A percentile compares a stretch with the other conserved stretches of the same genome.
Evolutionary conservation across 163 green algal species (phyloP).

Genomic region (Scenedesmus sp.): DNA sequence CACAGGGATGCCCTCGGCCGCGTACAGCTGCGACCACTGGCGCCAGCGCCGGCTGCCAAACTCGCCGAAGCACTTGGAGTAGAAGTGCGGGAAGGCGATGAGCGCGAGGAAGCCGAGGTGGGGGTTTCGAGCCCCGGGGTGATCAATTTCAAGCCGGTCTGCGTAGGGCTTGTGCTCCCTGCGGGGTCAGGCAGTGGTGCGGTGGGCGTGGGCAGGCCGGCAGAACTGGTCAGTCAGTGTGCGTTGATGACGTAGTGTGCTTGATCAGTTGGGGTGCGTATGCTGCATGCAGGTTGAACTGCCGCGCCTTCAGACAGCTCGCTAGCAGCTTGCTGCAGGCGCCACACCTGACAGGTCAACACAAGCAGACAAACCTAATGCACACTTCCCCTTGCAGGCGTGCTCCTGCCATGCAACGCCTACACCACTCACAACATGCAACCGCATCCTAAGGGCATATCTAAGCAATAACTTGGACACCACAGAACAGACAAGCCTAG

Average conservation of each 20-base stretch:
- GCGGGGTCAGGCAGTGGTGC: not conserved
- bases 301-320: no score
- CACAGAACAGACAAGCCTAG: not conserved
- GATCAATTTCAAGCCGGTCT: not conserved
- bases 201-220: not conserved
- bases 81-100: conserved; percentile 49
- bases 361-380: no score
- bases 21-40: not conserved
- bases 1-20: conserved; percentile 9
- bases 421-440: no score
- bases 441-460: no score
- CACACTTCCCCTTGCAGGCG: no score
- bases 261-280: no score
- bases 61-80: conserved; percentile 32
- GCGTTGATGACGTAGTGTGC: not conserved
- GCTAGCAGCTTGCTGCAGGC: no score
- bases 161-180: conserved; percentile 48
- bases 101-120: conserved; percentile 22
- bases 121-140: not conserved
- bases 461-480: no score
- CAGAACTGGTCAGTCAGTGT: not conserved
- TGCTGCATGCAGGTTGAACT: no score
- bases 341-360: no score
- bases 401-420: no score
- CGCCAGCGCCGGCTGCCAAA: conserved; percentile 40